A percentile compares a stretch with the other conserved stretches of the same genome.
phyloP scores from a whole-genome alignment of 371 early-diverging fungal genomes.

The Sporodiniella umbellata region DNA sequence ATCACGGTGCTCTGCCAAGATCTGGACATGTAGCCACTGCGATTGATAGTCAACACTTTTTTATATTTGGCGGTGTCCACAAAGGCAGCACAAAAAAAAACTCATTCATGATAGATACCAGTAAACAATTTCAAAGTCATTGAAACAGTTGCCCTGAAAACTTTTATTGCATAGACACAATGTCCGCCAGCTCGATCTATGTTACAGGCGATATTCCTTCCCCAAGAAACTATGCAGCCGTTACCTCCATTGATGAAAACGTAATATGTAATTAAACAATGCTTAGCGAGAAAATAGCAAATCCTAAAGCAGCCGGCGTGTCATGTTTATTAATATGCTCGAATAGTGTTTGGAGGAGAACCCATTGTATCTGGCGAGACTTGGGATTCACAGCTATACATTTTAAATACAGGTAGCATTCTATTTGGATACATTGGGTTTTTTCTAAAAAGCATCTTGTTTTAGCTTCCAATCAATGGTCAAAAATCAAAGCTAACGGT shows the following conservation, averaged over 20 bases:
- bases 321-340: neutral
- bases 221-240: conserved; percentile 14
- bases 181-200: conserved; percentile 13
- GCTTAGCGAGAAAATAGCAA: too few species aligned
- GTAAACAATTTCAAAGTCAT: conserved; percentile 20
- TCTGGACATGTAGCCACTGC: conserved; percentile 48
- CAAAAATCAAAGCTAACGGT: conserved; percentile 47
- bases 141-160: neutral
- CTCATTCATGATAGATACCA: conserved; percentile 47
- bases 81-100: conserved; percentile 36
- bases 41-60: conserved; percentile 41
- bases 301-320: too few species aligned
- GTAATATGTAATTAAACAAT: conserved; percentile 20
- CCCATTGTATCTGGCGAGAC: conserved; percentile 14
- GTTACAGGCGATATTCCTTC: conserved; percentile 28
- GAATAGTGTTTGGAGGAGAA: conserved; percentile 28
- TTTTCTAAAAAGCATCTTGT: neutral
- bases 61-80: conserved; percentile 47
- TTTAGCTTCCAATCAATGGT: conserved; percentile 46
- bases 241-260: conserved; percentile 14
- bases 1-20: conserved; percentile 31
- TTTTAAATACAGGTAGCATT: conserved; percentile 22
- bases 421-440: neutral
- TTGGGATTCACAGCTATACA: conserved; percentile 28
- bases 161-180: conserved; percentile 12